Evolutionary conservation across 2,329 filamentous ascomycete species (phyloP), one percentile per base, ranked within the genome.

Genomic region (Massarina eburnea): DNA sequence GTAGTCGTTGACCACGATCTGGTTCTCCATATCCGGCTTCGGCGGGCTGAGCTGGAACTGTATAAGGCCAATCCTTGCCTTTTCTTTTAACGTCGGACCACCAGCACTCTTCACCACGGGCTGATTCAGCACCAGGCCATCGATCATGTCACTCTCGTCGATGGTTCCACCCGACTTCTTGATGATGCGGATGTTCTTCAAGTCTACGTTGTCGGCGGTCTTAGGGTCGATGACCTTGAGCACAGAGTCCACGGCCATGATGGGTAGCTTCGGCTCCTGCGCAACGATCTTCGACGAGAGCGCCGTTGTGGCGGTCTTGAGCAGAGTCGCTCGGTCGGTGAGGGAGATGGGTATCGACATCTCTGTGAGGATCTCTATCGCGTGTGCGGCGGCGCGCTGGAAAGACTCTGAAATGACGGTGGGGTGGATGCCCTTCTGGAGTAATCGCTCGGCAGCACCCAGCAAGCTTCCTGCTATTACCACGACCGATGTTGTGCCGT

Each of bases 21-120:
- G 94, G 76, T 99, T 99, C 78, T 99, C 94, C 94, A 99, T 99
- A 73, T 99, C 94, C 59, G 94, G 94, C 76, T 99, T 99, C 2
- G 94, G 94, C 37, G 94, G 92, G 74, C 91, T 96, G 61, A 99
- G 84, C 75, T 99, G 94, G 81, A 99, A 99, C 71, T 99, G 94
- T 59, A 99, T 97, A 51, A 99, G 80, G 56, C 88, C 94, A 75
- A 99, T 99, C 76, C 80, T 87, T 54, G 94, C 94, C 82, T 99
- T 99, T 75, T 99, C 94, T 79, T 97, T 95, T 65, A 91, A 83
- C 59, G 85, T 82, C 43, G 94, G 92, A 5, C 94, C 94, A 64
- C 91, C 89, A 22, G 89, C 91, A 67, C 86, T 91, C 82, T 99
- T 99, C 67, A 97, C 82, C 33, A 96, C 91, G 24, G 86, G 85